These are phyloP conservation scores for Dillenia suffruticosa DNA, from an alignment of 164 flowering plant genomes.

Conservation along the genomic window DNA sequence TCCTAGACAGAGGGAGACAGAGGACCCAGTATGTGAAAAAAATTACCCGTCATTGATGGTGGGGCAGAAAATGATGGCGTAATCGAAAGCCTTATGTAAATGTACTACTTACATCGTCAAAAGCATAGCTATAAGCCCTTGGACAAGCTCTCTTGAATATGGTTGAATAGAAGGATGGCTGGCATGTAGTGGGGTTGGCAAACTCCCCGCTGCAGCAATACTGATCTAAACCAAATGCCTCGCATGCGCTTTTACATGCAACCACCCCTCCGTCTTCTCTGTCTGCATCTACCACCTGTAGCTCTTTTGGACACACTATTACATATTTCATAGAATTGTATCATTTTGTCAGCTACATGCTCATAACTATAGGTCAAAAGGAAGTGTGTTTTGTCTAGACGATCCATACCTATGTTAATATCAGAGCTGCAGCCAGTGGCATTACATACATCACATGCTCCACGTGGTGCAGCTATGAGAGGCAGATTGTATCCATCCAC, in stretches of 20 bases:
- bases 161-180: slow-evolving; percentile 59
- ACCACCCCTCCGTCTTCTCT: slow-evolving; percentile 37
- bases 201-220: slow-evolving; percentile 83
- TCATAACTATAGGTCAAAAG: neutral
- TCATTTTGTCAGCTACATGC: neutral
- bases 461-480: slow-evolving; percentile 43
- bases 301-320: slow-evolving; percentile 75
- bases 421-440: slow-evolving; percentile 57
- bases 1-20: neutral
- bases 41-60: slow-evolving; percentile 29
- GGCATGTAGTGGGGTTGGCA: slow-evolving; percentile 68
- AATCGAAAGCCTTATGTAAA: slow-evolving; percentile 71
- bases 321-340: neutral
- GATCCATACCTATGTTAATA: slow-evolving; percentile 47
- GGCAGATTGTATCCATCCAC: slow-evolving; percentile 88
- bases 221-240: slow-evolving; percentile 69
- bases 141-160: slow-evolving; percentile 85
- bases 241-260: slow-evolving; percentile 85
- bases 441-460: slow-evolving; percentile 47
- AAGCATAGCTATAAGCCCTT: slow-evolving; percentile 79
- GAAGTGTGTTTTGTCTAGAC: neutral
- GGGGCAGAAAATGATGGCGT: slow-evolving; percentile 72
- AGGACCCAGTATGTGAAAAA: neutral
- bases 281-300: slow-evolving; percentile 52
- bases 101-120: slow-evolving; percentile 78